Base-by-base conservation (phyloP, 371 early-diverging fungal genomes). In the Mucor circinelloides region DNA sequence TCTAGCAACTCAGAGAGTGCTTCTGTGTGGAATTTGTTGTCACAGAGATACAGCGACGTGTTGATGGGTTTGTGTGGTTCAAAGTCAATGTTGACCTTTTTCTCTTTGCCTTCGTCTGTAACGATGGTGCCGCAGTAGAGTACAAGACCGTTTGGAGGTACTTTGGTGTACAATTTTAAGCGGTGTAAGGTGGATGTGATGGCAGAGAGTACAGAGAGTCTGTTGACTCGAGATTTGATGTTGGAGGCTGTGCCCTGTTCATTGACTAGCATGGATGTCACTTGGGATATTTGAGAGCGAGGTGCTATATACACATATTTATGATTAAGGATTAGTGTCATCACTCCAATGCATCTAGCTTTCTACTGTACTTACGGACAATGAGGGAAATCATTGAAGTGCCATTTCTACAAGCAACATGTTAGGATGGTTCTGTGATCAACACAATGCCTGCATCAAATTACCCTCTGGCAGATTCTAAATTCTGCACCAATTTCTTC, bases 171-270 rank as follows among this genome's bases (percentile, higher is more conserved):
- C 34, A 97, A 88, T 87, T 99, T 99, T 42, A 99, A 90, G 74
- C 97, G 93, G 65, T 97, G 95, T 82, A 98, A 99, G 30, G 99
- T 98, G 57, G 99, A 99, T 27, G 99, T 97, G 71, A 99, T 99
- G 59, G 99, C 99, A 25, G 93, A 86, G 60, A 99, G 84, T 13
- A 99, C 99, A 44, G 99, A 99, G 34, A 96, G 88, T 57, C 99
- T 88, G 86, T 99, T 99, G 57, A 99, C 99, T 67, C 99, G 94
- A 63, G 96, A 95, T 84, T 99, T 99, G 83, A 99, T 99, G 87
- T 99, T 99, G 75, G 99, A 97, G n/a, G 99, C 99, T 27, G 99
- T 99, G 64, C 99, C 99, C 77, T 98, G 97, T 89, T 99, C 99
- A 78, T 97, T 99, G 21, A 98, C 94, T 81, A 99, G 89, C 98